These are phyloP conservation scores for Candida nanaspora DNA, from an alignment of 805 yeast genomes.

Conservation along the genomic window DNA sequence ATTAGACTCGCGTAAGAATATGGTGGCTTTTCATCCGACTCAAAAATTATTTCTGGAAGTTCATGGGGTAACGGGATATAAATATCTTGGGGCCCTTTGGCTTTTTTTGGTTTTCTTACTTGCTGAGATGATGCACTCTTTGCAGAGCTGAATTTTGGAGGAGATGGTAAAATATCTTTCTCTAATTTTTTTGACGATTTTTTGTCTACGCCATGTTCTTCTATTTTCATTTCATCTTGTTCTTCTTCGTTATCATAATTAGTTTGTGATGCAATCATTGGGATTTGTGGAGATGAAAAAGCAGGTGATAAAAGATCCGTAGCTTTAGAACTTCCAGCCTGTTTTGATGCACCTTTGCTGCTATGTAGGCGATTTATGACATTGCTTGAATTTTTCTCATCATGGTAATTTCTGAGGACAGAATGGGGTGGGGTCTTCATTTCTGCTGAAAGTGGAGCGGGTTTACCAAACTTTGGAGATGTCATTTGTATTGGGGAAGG, in stretches of 20 bases:
- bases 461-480: neutral
- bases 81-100: constrained; percentile 19
- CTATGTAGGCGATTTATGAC: neutral
- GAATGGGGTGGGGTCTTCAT: constrained; percentile 4
- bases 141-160: constrained; percentile 10
- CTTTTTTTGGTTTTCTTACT: constrained; percentile 9
- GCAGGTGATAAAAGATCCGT: constrained; percentile 27
- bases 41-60: constrained; percentile 39
- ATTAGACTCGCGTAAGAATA: constrained; percentile 90
- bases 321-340: no score
- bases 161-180: constrained; percentile 14
- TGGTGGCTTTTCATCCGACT: constrained; percentile 68
- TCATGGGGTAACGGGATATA: constrained; percentile 28
- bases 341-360: no score
- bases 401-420: neutral
- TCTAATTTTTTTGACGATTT: constrained; percentile 7
- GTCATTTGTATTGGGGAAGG: constrained; percentile 1
- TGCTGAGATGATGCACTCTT: neutral
- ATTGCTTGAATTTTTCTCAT: neutral
- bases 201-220: constrained; percentile 4
- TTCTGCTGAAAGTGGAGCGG: neutral
- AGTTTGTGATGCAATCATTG: neutral
- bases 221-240: constrained; percentile 10
- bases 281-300: constrained; percentile 42
- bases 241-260: constrained; percentile 2